Evolutionary conservation across 1,284 basidiomycete genomes (phyloP).

Genomic region (Trichosporon inkin): DNA sequence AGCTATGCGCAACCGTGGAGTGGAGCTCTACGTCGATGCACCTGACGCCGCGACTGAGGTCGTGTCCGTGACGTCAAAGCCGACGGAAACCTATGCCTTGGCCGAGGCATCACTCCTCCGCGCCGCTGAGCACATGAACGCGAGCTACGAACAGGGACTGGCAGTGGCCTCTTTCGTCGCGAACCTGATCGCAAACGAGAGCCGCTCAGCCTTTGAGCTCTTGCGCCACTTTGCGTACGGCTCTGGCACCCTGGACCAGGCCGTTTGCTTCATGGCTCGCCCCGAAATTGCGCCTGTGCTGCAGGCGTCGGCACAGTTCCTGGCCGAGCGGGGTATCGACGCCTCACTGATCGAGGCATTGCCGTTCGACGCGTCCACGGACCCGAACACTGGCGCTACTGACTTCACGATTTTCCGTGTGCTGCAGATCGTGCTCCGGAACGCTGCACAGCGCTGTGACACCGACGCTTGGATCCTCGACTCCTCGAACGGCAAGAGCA

Average conservation of each 20-base stretch:
- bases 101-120: conserved; percentile 15
- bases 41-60: neutral
- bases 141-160: conserved; percentile 2
- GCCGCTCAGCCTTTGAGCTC: conserved; percentile 5
- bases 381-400: conserved; percentile 29
- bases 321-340: conserved; percentile 11
- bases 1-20: conserved; percentile 96
- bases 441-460: conserved; percentile 18
- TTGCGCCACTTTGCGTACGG: neutral
- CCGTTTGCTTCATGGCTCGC: neutral
- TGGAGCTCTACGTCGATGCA: conserved; percentile 63
- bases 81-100: conserved; percentile 10
- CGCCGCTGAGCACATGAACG: conserved; percentile 5
- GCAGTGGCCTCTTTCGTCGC: conserved; percentile 11
- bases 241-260: neutral
- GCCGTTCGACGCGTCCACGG: conserved; percentile 35
- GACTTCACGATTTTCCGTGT: conserved; percentile 24
- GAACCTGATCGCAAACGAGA: conserved; percentile 16
- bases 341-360: conserved; percentile 10
- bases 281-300: conserved; percentile 1
- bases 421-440: conserved; percentile 33
- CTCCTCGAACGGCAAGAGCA: conserved; percentile 27
- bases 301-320: conserved; percentile 12
- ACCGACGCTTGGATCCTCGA: conserved; percentile 30
- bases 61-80: neutral